A percentile compares a stretch with the other conserved stretches of the same genome.
Evolutionary conservation across 2,329 filamentous ascomycete species (phyloP).

Genomic region (Aureobasidium sp.): DNA sequence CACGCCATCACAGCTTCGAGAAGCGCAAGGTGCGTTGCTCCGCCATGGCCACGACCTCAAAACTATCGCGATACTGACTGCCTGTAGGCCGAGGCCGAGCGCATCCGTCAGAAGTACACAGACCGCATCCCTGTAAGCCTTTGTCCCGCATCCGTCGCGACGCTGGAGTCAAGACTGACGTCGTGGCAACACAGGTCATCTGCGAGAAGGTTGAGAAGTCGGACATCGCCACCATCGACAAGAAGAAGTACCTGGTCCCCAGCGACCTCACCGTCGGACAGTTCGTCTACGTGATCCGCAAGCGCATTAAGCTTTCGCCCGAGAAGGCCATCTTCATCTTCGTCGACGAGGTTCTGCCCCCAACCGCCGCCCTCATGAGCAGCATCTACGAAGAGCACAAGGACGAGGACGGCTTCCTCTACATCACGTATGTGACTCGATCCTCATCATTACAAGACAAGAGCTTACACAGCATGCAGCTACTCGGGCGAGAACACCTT

Average conservation of each 20-base stretch:
- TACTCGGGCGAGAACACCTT: conserved; percentile 99
- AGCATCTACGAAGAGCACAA: conserved; percentile 99
- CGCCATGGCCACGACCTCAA: neutral
- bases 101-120: conserved; percentile 97
- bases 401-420: conserved; percentile 78
- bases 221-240: conserved; percentile 98
- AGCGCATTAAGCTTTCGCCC: conserved; percentile 96
- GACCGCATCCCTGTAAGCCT: conserved; percentile 91
- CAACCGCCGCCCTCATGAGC: conserved; percentile 96
- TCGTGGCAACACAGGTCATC: conserved; percentile 62
- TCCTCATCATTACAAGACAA: neutral
- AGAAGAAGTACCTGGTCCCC: conserved; percentile 99
- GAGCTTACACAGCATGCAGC: conserved; percentile 34
- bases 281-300: conserved; percentile 99
- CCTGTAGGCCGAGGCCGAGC: conserved; percentile 79
- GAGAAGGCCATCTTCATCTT: conserved; percentile 99
- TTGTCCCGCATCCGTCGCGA: conserved; percentile 10
- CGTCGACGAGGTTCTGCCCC: conserved; percentile 94
- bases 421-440: conserved; percentile 69
- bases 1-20: conserved; percentile 56
- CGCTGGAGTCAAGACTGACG: conserved; percentile 6
- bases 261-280: conserved; percentile 97
- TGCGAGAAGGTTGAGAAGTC: conserved; percentile 99
- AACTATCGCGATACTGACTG: conserved; percentile 3
- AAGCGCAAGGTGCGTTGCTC: conserved; percentile 71